Conservation (phyloP, 768 basidiomycete genomes). For the Lentinula lateritia region DNA sequence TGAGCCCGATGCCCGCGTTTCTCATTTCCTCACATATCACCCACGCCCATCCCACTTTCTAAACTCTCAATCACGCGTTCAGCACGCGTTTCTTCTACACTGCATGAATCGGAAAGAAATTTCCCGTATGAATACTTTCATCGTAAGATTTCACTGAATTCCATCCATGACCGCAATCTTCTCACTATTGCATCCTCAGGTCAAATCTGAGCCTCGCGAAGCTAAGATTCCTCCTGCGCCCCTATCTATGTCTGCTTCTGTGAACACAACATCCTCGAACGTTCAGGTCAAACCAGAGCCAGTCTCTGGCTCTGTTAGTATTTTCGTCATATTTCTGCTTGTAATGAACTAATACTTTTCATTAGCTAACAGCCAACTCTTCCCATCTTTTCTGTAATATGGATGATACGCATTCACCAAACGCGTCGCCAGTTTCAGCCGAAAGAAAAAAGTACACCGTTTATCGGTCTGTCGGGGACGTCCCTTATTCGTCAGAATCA, state of each 20-base stretch:
- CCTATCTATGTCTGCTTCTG: neutral
- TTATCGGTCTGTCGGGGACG: slow-evolving; percentile 35
- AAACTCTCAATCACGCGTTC: neutral
- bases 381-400: neutral
- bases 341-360: neutral
- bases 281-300: neutral
- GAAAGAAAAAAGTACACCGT: slow-evolving; percentile 16
- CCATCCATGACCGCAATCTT: neutral
- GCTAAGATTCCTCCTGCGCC: slow-evolving; percentile 10
- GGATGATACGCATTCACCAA: too few relatives aligned
- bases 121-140: neutral
- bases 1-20: too few relatives aligned
- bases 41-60: neutral
- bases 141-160: neutral
- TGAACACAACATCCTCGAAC: neutral
- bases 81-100: neutral
- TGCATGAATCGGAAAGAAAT: neutral
- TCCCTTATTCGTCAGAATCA: slow-evolving; percentile 41
- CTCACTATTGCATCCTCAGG: neutral
- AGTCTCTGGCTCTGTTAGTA: neutral
- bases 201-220: slow-evolving; percentile 29
- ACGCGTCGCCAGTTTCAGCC: neutral
- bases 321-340: neutral
- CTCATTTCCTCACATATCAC: too few relatives aligned
- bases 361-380: neutral